Percentiles rank a stretch among this genome's conserved stretches.
phyloP scores from a whole-genome alignment of 176 grass and related monocot genomes.

The Chrysopogon serrulatus region DNA sequence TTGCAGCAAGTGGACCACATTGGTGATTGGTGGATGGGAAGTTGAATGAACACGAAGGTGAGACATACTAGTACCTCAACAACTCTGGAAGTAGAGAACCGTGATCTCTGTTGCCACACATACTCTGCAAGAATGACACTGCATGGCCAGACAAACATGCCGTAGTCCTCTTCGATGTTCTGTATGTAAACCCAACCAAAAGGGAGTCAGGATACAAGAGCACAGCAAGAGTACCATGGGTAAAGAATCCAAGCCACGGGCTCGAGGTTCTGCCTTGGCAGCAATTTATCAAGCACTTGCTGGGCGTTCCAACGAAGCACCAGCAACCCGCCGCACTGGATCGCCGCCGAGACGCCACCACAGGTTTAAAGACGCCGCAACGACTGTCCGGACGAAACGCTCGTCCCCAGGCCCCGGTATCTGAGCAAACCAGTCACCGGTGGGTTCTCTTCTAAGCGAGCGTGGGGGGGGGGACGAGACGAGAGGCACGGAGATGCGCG shows the following conservation, averaged over 20 bases:
- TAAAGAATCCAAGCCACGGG: background rate
- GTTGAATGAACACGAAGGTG: background rate
- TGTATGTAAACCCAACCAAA: conserved; percentile 20
- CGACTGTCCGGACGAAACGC: background rate
- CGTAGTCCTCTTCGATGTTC: conserved; percentile 81
- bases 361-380: background rate
- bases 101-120: conserved; percentile 68
- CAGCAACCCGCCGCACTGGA: too few species aligned
- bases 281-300: too few species aligned
- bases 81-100: conserved; percentile 47
- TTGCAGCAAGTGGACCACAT: background rate
- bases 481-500: background rate
- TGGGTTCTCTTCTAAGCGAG: too few species aligned
- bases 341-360: too few species aligned
- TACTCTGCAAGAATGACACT: conserved; percentile 78
- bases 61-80: conserved; percentile 43
- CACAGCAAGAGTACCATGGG: background rate
- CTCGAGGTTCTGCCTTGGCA: too few species aligned
- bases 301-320: too few species aligned
- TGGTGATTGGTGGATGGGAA: background rate
- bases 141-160: conserved; percentile 93
- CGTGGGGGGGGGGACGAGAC: too few species aligned
- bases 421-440: too few species aligned
- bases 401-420: rapidly evolving
- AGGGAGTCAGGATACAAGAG: background rate